These are phyloP conservation scores for Colletotrichum sp. DNA, from an alignment of 2,329 filamentous ascomycete species.

Conservation along the genomic window DNA sequence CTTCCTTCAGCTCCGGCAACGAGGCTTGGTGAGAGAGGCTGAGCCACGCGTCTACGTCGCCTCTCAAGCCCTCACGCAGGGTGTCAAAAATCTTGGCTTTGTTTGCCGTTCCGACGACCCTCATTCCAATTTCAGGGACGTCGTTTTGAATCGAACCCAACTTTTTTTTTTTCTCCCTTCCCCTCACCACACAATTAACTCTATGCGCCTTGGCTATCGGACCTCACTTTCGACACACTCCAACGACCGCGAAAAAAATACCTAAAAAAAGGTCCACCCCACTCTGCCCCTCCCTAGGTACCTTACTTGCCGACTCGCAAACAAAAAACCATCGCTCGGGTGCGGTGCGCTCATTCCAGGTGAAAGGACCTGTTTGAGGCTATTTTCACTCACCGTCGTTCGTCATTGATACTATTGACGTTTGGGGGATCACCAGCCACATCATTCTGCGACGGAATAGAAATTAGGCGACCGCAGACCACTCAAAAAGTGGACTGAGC, in stretches of 20 bases:
- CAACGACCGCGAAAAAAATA: background rate
- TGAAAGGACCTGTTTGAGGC: background rate
- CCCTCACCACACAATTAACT: background rate
- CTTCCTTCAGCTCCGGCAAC: background rate
- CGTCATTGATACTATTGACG: background rate
- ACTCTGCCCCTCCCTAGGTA: background rate
- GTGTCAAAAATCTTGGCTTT: background rate
- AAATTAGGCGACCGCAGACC: background rate
- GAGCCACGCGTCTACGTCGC: slow-evolving; percentile 15
- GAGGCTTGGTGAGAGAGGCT: slow-evolving; percentile 16
- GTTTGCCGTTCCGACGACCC: background rate
- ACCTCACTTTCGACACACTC: background rate
- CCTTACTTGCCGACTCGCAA: background rate
- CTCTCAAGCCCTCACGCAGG: background rate
- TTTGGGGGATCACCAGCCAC: background rate
- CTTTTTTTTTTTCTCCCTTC: background rate
- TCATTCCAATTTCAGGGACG: background rate
- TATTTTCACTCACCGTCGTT: background rate
- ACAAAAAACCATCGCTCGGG: background rate
- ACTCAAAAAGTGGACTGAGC: slow-evolving; percentile 11
- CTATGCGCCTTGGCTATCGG: background rate
- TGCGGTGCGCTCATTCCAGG: background rate
- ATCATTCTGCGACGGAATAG: background rate
- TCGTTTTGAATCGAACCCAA: background rate
- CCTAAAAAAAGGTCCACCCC: background rate